Base-by-base conservation (phyloP, 768 basidiomycete genomes). In the Tricholomella constricta region DNA sequence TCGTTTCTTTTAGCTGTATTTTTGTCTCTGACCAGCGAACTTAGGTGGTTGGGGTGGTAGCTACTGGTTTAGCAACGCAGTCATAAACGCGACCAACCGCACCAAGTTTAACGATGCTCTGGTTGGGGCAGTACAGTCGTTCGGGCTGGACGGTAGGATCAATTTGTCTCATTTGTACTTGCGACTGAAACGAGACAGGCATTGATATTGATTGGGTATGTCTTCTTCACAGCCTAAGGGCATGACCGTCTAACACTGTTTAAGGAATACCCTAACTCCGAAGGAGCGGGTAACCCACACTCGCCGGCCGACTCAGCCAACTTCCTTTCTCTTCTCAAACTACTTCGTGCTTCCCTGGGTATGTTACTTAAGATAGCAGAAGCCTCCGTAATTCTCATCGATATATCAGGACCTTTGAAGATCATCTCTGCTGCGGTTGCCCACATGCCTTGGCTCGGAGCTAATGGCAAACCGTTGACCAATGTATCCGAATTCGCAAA, bases 361-460 rank as follows among this genome's bases (percentile, higher is more conserved):
- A 43, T 1, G 35, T 32, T n/a, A n/a, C 36, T 27, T 19, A 67
- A 12, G 36, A 31, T 4, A 17, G 34, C 32, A n/a, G 7, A 22
- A 3, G 35, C 10, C 20, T 6, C 6, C 37, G 38, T 8, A 23
- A 70, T 25, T 19, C 9, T 50, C 40, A 25, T 40, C 38, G 44
- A 26, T 45, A 44, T 74, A 0, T 81, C 47, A 79, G 77, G 78
- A 10, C 59, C 75, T 0, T 75, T 75, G 34, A 86, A 85, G 61
- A 78, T 88, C 54, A 82, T 91, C 56, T 84, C 85, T 11, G 79
- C 85, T 4, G 88, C 88, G 29, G 85, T 86, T 14, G 76, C 87
- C 22, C 83, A 87, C 51, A 73, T 81, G 55, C 85, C 89, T 0
- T 91, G 87, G 78, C 71, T 82, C 4, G 88, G 82, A 3, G 59